Evolutionary conservation across 2,329 filamentous ascomycete genomes (phyloP).

Genomic region (Aspergillus eucalypticola): DNA sequence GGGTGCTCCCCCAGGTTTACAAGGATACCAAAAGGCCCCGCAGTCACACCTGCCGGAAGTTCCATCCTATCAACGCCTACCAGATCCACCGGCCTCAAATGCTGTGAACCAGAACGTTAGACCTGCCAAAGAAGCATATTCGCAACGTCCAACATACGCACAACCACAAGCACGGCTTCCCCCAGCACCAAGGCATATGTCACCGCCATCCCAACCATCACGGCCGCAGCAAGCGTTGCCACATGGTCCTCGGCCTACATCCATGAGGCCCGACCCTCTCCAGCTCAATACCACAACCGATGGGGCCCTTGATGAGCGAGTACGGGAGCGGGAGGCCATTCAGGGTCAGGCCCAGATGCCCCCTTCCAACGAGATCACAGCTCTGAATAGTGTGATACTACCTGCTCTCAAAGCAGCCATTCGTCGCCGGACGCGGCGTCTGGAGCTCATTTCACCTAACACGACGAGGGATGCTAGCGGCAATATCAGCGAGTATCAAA

Average conservation of each 20-base stretch:
- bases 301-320: slow-evolving; percentile 8
- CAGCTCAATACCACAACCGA: slow-evolving; percentile 11
- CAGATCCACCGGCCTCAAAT: slow-evolving; percentile 23
- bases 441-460: slow-evolving; percentile 45
- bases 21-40: slow-evolving; percentile 28
- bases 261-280: slow-evolving; percentile 8
- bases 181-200: slow-evolving; percentile 59
- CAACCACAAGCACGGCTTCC: slow-evolving; percentile 28
- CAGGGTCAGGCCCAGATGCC: slow-evolving; percentile 9
- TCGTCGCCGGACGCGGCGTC: slow-evolving; percentile 67
- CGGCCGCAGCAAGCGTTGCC: slow-evolving; percentile 14
- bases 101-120: slow-evolving; percentile 16
- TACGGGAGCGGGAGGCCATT: slow-evolving; percentile 17
- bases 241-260: slow-evolving; percentile 11
- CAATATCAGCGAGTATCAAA: slow-evolving; percentile 52
- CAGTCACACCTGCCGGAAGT: slow-evolving; percentile 34
- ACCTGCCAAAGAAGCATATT: slow-evolving; percentile 11
- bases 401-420: slow-evolving; percentile 90
- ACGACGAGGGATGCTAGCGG: slow-evolving; percentile 55
- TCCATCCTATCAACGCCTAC: slow-evolving; percentile 32
- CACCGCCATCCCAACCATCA: slow-evolving; percentile 39
- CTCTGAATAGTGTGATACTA: slow-evolving; percentile 86
- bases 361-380: slow-evolving; percentile 68
- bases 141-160: slow-evolving; percentile 7
- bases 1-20: slow-evolving; percentile 15